Percentiles rank a stretch among this genome's conserved stretches.
These are phyloP conservation scores for Spathaspora girioi DNA, from an alignment of 805 yeast genomes.

Conservation along the genomic window DNA sequence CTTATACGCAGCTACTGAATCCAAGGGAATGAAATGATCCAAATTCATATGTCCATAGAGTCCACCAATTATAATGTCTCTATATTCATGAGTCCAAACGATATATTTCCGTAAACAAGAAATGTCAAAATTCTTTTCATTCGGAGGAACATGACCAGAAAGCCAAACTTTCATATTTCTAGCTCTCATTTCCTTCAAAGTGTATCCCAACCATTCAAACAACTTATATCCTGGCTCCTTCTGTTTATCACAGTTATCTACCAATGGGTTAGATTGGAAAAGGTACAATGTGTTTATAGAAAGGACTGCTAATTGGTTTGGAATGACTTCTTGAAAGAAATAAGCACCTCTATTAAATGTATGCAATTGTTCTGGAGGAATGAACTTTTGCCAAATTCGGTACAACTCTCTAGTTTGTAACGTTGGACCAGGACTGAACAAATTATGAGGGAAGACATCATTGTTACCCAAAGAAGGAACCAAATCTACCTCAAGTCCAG, in stretches of 20 bases:
- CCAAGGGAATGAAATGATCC: slow-evolving; percentile 79
- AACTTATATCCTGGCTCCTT: slow-evolving; percentile 79
- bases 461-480: slow-evolving; percentile 81
- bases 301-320: slow-evolving; percentile 70
- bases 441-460: slow-evolving; percentile 85
- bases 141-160: slow-evolving; percentile 86
- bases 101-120: slow-evolving; percentile 72
- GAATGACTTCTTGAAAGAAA: slow-evolving; percentile 73
- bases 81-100: slow-evolving; percentile 78
- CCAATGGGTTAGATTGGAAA: slow-evolving; percentile 75
- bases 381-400: slow-evolving; percentile 67
- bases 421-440: slow-evolving; percentile 87
- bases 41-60: slow-evolving; percentile 87
- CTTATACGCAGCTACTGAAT: slow-evolving; percentile 64
- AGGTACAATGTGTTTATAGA: slow-evolving; percentile 76
- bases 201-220: slow-evolving; percentile 73
- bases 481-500: slow-evolving; percentile 43
- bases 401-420: slow-evolving; percentile 75
- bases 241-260: slow-evolving; percentile 69
- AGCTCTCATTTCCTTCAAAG: slow-evolving; percentile 66
- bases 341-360: slow-evolving; percentile 73
- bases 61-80: slow-evolving; percentile 82
- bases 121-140: slow-evolving; percentile 69
- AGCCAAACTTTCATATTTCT: slow-evolving; percentile 84
- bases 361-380: slow-evolving; percentile 77